Evolutionary conservation across 2,329 filamentous ascomycete species (phyloP), one percentile per base, ranked within the genome.

Genomic region (Didymellaceae sp.): DNA sequence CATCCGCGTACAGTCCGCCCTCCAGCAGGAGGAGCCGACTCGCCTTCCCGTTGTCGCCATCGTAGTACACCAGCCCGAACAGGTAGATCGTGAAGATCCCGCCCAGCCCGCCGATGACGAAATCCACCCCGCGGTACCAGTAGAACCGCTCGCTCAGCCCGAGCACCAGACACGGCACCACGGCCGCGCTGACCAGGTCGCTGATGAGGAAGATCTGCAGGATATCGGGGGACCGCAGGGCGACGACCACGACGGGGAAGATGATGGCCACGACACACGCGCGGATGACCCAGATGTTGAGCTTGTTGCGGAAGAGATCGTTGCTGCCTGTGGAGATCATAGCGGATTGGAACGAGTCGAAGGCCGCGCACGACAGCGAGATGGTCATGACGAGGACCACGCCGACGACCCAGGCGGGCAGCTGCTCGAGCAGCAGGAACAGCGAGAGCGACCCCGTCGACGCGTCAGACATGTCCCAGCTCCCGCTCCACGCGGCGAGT

Each of bases 271-370:
- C 83, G 20, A 94, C 89, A 31, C 79, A 79, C 14, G 67, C 79
- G 37, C 90, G 86, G 60, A 93, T 87, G 71, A 79, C 82, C 84
- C 88, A 89, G 58, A 92, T 83, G 64, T 86, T 86, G 47, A 94
- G 83, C 52, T 82, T 84, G 79, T 94, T 94, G 63, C 89, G 86
- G 81, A 93, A 93, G 11, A 94, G 74, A 68, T 94, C 90, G 76
- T 93, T 93, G 59, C 87, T 91, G 11, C 86, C 88, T 0, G 88
- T 89, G n/a, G 87, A 90, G 6, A 93, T 87, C 86, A 94, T 91
- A 60, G 90, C 88, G 2, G 86, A 88, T 74, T 93, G 90, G 28
- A 93, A 79, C 55, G 83, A 88, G 77, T 94, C 90, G 57, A 94
- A 93, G 0, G 89, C 85, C 0, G 90, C 86, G 2, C 87, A 90